Evolutionary conservation across 2,329 filamentous ascomycete species (phyloP), one percentile per base, ranked within the genome.

Genomic region (Colletotrichum tofieldiae): DNA sequence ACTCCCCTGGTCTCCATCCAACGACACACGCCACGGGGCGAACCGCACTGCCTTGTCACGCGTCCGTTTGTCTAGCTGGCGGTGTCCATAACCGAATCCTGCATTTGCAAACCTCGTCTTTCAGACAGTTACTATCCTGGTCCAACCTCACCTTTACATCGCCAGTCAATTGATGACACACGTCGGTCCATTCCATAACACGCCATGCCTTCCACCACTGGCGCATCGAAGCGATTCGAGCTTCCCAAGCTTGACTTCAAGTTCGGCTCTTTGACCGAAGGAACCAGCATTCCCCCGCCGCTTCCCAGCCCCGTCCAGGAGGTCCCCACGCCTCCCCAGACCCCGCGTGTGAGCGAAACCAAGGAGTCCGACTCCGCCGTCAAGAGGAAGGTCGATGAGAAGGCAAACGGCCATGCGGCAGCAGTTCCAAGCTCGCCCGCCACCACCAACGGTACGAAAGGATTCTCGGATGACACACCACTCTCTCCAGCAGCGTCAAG

Each of bases 221-320:
- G 49, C 59, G 55, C 16, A 45, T 66, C 67, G 18, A 80, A 78
- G 69, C 84, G 83, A 76, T 91, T 91, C 74, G 87, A 90, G 81
- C 85, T 91, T 70, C 89, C 89, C 11, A 86, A 84, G 58, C 84
- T 91, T 73, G 83, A 91, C 74, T 85, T 91, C 81, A 86, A 89
- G 75, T 90, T 90, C 76, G 84, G 86, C 71, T 89, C 86, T 58
- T 82, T 91, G 77, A 91, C 89, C 54, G 89, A 91, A 51, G 89
- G 89, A 65, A 91, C 89, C 78, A 78, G 89, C 77, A 91, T 91
- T 75, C 89, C 89, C 54, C 87, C 89, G 39, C 89, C 89, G 32
- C 83, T 83, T 58, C 88, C 88, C 23, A 90, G 88, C 59, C 89
- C 89, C 58, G 80, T 86, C 65, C 81, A 84, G 75, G 86, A 88